Conservation (phyloP, 805 yeast genomes). For the Suhomyces emberorum region DNA sequence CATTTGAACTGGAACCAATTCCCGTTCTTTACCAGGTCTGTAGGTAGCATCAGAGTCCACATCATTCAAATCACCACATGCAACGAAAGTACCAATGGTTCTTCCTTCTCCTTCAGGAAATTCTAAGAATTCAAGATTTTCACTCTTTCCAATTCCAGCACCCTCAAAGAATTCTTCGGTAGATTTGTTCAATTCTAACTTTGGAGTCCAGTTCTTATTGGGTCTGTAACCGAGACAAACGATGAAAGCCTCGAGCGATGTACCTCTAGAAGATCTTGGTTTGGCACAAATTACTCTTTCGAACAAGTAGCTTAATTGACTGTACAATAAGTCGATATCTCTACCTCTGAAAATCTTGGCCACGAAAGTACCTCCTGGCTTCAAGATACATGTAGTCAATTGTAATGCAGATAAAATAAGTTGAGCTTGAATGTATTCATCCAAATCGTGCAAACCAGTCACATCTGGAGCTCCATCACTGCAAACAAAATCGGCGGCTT, state of each 20-base stretch:
- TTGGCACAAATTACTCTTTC: conserved; percentile 91
- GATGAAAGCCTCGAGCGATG: conserved; percentile 89
- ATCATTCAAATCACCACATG: conserved; percentile 88
- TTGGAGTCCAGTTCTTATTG: conserved; percentile 79
- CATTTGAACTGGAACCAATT: conserved; percentile 87
- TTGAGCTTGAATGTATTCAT: conserved; percentile 96
- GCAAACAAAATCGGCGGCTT: conserved; percentile 91
- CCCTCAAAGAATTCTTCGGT: conserved; percentile 83
- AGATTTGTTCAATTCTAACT: conserved; percentile 50
- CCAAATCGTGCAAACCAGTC: conserved; percentile 93
- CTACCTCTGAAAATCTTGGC: conserved; percentile 97
- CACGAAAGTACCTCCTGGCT: conserved; percentile 89
- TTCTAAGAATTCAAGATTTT: conserved; percentile 43
- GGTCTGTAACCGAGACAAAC: conserved; percentile 90
- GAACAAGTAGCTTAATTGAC: conserved; percentile 85
- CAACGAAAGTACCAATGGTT: conserved; percentile 82
- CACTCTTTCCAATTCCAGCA: conserved; percentile 52
- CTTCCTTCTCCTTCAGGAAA: conserved; percentile 60
- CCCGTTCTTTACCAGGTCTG: conserved; percentile 46
- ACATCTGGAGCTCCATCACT: conserved; percentile 99
- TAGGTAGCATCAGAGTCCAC: conserved; percentile 97
- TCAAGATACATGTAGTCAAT: conserved; percentile 81
- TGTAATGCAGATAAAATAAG: conserved; percentile 87
- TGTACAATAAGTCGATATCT: conserved; percentile 88
- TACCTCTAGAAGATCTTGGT: conserved; percentile 92